Evolutionary conservation across 257 asterid species (phyloP).

Genomic region (Solanum pinnatisectum): DNA sequence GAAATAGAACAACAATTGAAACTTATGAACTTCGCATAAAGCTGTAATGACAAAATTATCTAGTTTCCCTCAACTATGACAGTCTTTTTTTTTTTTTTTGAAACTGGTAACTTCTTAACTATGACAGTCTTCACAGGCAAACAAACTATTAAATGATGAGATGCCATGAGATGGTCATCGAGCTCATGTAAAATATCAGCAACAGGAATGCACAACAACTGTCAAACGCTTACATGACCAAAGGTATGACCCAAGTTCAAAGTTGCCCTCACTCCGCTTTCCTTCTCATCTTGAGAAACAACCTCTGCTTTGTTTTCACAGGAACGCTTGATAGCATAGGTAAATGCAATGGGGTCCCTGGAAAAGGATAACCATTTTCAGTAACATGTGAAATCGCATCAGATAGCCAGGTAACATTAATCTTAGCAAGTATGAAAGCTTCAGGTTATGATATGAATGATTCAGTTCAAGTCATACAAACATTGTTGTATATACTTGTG

Average conservation of each 20-base stretch:
- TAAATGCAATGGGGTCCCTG: slow-evolving; percentile 76
- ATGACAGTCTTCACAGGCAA: not conserved
- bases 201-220: slow-evolving; percentile 3
- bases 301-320: slow-evolving; percentile 98
- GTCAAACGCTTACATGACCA: slow-evolving; percentile 67
- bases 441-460: not conserved
- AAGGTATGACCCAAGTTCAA: slow-evolving; percentile 98
- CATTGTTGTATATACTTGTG: not conserved
- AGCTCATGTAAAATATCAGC: not conserved
- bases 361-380: slow-evolving; percentile 6
- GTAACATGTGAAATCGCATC: slow-evolving; percentile 2
- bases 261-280: slow-evolving; percentile 91
- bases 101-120: not conserved
- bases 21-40: not conserved
- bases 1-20: not conserved
- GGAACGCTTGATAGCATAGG: slow-evolving; percentile 94
- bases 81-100: not conserved
- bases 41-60: not conserved
- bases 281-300: slow-evolving; percentile 94
- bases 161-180: not conserved
- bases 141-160: not conserved
- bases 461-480: not conserved
- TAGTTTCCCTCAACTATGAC: not conserved
- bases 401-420: not conserved
- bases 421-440: not conserved